Evolutionary conservation across 257 asterid genomes (phyloP), one percentile per base, ranked within the genome.

Genomic region (Solanum habrochaites): DNA sequence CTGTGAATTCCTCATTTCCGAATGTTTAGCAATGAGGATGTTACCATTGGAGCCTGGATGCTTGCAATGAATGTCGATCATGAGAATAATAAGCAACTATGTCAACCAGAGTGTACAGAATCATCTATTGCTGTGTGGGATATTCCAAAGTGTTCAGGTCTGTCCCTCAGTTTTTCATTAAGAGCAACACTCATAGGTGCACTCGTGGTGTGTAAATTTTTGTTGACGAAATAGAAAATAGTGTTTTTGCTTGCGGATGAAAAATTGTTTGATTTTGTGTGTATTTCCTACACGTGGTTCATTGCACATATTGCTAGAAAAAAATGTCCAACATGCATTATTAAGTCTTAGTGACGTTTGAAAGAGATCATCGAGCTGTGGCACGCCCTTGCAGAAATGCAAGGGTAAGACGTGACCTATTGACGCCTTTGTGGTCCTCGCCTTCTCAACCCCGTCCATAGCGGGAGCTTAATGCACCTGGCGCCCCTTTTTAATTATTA

Each of bases 11-110:
- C 52, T 35, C 96, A 97, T 91, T 96, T 97, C 90, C 95, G 99
- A 86, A 96, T 96, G 98, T 97, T 97, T 88, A 96, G 98, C 92
- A 97, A 97, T 72, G 99, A 97, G 93, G 99, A 97, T 88, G 99
- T 97, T 10, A 97, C 99, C n/a, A 97, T 97, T 88, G 99, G 99
- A 71, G 92, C 99, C 11, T 97, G 99, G 99, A 97, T 97, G 98
- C 98, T 97, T 43, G 98, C 99, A 37, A 97, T 97, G 99, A 97
- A 97, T 80, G 99, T 97, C 81, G 90, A 92, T 86, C 98, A 94
- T 56, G 99, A 97, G 94, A 91, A 94, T 70, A 91, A 93, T 83
- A 92, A 93, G 88, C 87, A 73, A 67, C 94, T 97, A 67, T 97
- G 99, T 72, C 91, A 89, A 87, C 91, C 93, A 8, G 95, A 93